Base-by-base conservation (phyloP, 208 protist species). In the Acanthamoeba sp. region DNA sequence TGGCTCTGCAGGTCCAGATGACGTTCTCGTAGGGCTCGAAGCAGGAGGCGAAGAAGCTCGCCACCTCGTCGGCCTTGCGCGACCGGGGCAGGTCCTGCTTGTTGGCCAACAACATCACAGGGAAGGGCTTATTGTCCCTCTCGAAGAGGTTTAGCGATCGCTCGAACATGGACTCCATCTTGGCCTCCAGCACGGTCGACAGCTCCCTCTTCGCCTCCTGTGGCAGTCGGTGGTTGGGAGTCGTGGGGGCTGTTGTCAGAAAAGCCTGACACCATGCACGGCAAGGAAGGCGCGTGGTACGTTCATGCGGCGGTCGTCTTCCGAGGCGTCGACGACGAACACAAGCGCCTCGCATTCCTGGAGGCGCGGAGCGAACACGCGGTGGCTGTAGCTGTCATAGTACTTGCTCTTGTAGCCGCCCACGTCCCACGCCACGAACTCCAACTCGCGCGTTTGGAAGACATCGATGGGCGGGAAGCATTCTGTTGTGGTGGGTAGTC, bases 401-500 rank as follows among this genome's bases (percentile, higher is more conserved):
- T 88, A 59, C 40, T 59, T 88, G 78, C 29, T 59, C 45, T 88
- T 59, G 78, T 59, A 62, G 78, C 78, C 78, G 40, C 78, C 78
- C 78, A 88, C 45, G 78, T 88, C 78, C 78, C 78, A 88, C n/a
- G 45, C 40, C n/a, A 62, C 78, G 29, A 88, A 62, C 45, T 88
- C 48, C 7, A 88, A 9, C 48, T 88, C 78, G 45, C 48, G 40
- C 45, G 78, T 88, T n/a, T 59, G 78, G 29, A 88, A 88, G 20
- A 50, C 78, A 27, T 62, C 48, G 42, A 78, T 78, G n/a, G 69
- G 69, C 0, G 69, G 69, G 32, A 78, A 78, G 69, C 32, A 78
- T 22, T 78, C 69, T 78, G 57, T 55, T n/a, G n/a, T n/a, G n/a
- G n/a, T n/a, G n/a, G n/a, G 10, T 52, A 16, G n/a, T n/a, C n/a